Evolutionary conservation across 495 filamentous ascomycete species (phyloP), one percentile per base, ranked within the genome.

Genomic region (Xylaria longipes): DNA sequence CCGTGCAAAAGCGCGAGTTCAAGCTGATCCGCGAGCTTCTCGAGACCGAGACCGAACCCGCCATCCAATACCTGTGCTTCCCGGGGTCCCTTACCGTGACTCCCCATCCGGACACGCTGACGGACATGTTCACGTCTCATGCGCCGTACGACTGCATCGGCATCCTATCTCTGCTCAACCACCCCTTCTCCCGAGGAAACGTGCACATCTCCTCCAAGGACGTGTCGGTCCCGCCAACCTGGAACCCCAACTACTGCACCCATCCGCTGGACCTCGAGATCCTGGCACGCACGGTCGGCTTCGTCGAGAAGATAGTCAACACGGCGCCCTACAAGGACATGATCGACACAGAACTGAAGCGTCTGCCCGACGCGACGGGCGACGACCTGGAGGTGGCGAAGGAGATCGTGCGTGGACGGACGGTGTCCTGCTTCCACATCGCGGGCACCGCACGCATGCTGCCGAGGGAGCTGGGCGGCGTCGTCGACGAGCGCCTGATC

Each of bases 171-270:
- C 76, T 83, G 67, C 75, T 83, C 41, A 82, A 83, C 65, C 83
- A 87, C 39, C 87, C 88, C 5, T 86, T 89, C 65, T 87, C 87
- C 3, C 86, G 88, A 4, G 89, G 89, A 14, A 85, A 75, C 50
- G 83, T 90, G 54, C 89, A 91, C 75, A 87, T 90, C 65, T 73
- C 77, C 29, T 82, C 81, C 5, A 56, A 80, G 6, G 77, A 86
- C 63, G 73, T 82, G 0, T 58, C 60, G 0, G 76, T 73, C 5
- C 71, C 79, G 22, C 86, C 88, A 0, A 60, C 70, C 4, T 87
- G 87, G 75, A 83, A 90, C 71, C 87, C 87, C 1, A 84, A 82
- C 45, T 91, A 88, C 76, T 84, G 87, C 75, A 78, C 82, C 65
- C 76, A 90, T 65, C 82, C 84, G 2, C 79, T 85, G 14, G 89